Base-by-base conservation (phyloP, 2,329 filamentous ascomycete genomes). In the Sclerotinia spermophila region DNA sequence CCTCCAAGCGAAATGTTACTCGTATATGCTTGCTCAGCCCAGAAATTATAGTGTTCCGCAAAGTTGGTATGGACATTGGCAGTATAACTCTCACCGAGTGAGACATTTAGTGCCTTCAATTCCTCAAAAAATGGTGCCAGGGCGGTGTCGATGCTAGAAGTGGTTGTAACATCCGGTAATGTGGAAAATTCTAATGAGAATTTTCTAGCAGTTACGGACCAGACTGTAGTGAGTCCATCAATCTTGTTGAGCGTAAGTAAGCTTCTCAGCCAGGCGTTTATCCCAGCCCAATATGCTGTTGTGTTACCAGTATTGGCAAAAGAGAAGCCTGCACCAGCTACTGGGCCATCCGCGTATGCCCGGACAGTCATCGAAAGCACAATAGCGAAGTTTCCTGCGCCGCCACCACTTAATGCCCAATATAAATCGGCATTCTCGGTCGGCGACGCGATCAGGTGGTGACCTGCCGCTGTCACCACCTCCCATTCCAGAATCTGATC, bases 351-450 rank as follows among this genome's bases (percentile, higher is more conserved):
- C 8, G 19, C 10, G n/a, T 71, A 48, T 19, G 67, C 27, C 42
- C 71, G 67, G n/a, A 71, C 24, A 19, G 48, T 66, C 27, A 61
- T 62, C 21, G 71, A 71, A 11, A 67, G 70, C 33, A 83, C 81
- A 17, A 84, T 80, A 1, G 82, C 83, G 68, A 80, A 84, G 10
- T 81, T 83, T 56, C 80, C 82, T 30, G 79, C 79, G n/a, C 82
- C 83, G 15, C 81, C 84, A 35, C 84, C 84, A 15, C 82, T 78
- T 53, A 86, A 79, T 3, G 83, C 84, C 82, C 82, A 85, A 78
- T 82, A 86, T 2, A 86, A 77, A 58, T 86, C 84, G 1, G 80
- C 48, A 70, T 86, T 81, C 38, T 80, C 72, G 30, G 77, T 78
- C 33, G 77, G 76, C n/a, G 78, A 82, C 40, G 80, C 82, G 48